A percentile compares a stretch with the other conserved stretches of the same genome.
phyloP scores from a whole-genome alignment of 169 alveolate genomes.

The Eimeria mitis region DNA sequence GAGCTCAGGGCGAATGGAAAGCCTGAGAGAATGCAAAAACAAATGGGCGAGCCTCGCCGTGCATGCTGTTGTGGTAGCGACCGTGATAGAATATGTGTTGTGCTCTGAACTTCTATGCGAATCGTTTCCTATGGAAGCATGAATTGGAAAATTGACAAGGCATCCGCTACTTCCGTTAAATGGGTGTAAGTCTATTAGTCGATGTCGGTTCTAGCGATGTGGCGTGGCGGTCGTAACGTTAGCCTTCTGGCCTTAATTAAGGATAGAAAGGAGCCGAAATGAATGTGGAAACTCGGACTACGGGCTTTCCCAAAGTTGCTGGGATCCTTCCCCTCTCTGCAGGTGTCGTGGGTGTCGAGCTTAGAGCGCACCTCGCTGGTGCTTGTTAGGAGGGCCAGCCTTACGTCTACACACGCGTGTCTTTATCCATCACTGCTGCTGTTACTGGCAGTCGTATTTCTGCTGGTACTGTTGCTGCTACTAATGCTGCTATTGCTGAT shows the following conservation, averaged over 20 bases:
- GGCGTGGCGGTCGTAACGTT: no score
- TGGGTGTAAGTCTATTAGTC: not conserved
- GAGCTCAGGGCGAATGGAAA: not conserved
- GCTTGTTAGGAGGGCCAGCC: no score
- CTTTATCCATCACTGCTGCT: not conserved
- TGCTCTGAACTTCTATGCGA: not conserved
- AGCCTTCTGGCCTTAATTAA: no score
- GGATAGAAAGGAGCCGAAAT: no score
- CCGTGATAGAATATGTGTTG: not conserved
- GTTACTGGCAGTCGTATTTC: not conserved
- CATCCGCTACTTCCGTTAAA: not conserved
- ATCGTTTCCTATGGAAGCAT: not conserved
- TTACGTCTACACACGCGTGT: no score
- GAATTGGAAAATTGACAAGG: not conserved
- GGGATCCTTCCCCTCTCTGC: no score
- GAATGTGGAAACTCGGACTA: no score
- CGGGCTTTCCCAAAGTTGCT: no score
- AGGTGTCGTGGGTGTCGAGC: no score
- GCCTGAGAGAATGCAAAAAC: not conserved
- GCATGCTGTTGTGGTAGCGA: not conserved
- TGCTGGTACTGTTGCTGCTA: not conserved
- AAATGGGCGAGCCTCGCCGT: not conserved
- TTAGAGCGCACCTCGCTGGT: no score
- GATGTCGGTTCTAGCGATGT: not conserved
- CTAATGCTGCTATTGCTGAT: not conserved